Conservation (phyloP, 192 early-diverging fungal species). For the Backusella psychrophila region DNA sequence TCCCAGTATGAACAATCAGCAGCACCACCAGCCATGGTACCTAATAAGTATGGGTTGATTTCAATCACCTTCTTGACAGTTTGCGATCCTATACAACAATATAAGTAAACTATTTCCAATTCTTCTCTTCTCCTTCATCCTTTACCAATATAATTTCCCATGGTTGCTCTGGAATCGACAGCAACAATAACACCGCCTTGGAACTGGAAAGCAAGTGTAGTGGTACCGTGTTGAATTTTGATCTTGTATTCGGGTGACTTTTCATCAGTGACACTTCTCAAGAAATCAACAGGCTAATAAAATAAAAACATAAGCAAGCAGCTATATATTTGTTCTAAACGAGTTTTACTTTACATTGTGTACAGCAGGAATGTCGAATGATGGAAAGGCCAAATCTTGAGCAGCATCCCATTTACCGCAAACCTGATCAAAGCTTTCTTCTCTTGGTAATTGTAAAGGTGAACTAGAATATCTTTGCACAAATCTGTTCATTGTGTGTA, state of each 20-base stretch:
- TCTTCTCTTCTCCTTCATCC: too few species aligned
- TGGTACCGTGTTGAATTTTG: conserved; percentile 95
- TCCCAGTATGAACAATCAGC: conserved; percentile 99
- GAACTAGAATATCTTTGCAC: conserved; percentile 33
- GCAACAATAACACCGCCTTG: conserved; percentile 90
- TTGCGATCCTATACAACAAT: conserved; percentile 52
- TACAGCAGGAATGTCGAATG: conserved; percentile 56
- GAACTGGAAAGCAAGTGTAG: conserved; percentile 98
- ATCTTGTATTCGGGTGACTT: conserved; percentile 76
- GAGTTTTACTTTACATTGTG: conserved; percentile 42
- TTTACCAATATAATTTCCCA: conserved; percentile 86
- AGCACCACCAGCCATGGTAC: conserved; percentile 99
- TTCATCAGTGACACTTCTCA: conserved; percentile 78
- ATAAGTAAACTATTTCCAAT: too few species aligned
- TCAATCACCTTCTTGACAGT: conserved; percentile 99
- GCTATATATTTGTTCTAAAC: neutral
- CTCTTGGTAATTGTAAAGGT: conserved; percentile 20
- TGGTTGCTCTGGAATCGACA: conserved; percentile 95
- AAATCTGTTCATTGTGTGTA: conserved; percentile 25
- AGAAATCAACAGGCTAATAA: conserved; percentile 79
- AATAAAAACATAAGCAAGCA: neutral
- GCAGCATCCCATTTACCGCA: conserved; percentile 50
- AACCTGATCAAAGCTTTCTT: conserved; percentile 9
- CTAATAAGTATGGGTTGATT: conserved; percentile 97
- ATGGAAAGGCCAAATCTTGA: conserved; percentile 48